These are phyloP conservation scores for Eremothecium gossypii DNA, from an alignment of 1,139 yeast species.

Conservation along the genomic window DNA sequence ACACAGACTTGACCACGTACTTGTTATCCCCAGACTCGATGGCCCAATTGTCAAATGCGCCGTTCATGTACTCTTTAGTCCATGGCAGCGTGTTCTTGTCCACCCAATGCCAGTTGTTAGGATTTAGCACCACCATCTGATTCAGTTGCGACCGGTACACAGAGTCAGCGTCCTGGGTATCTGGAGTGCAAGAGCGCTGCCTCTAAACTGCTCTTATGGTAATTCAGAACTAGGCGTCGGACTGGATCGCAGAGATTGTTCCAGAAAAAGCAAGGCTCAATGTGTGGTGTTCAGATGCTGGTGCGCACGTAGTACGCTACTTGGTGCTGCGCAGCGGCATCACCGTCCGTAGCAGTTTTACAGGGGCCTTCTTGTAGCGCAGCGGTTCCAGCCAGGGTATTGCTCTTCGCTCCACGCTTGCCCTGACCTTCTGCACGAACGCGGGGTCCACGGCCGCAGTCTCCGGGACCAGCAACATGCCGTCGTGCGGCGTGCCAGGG, in stretches of 20 bases:
- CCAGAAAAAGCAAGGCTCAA: too few species aligned
- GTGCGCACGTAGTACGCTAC: neutral
- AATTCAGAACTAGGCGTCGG: too few species aligned
- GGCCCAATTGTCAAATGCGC: slow-evolving; percentile 35
- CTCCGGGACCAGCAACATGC: slow-evolving; percentile 18
- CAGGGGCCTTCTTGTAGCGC: slow-evolving; percentile 10
- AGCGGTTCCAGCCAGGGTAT: slow-evolving; percentile 24
- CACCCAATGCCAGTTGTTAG: slow-evolving; percentile 88
- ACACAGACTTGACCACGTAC: slow-evolving; percentile 31
- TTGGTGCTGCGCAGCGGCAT: slow-evolving; percentile 9
- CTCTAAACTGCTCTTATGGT: too few species aligned
- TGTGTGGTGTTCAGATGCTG: too few species aligned
- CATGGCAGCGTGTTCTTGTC: slow-evolving; percentile 72
- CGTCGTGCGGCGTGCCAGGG: slow-evolving; percentile 12
- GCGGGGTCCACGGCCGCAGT: slow-evolving; percentile 15
- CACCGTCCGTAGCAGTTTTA: slow-evolving; percentile 14
- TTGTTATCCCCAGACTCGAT: slow-evolving; percentile 32
- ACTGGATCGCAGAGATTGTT: too few species aligned
- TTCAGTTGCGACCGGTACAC: neutral
- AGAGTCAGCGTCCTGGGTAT: too few species aligned
- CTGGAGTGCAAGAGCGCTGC: too few species aligned
- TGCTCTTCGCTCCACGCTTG: slow-evolving; percentile 12
- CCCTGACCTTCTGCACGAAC: slow-evolving; percentile 14
- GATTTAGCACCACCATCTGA: slow-evolving; percentile 67
- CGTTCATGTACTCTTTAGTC: slow-evolving; percentile 52